Evolutionary conservation across 495 filamentous ascomycete species (phyloP), one percentile per base, ranked within the genome.

Genomic region (Trichoderma reesei): DNA sequence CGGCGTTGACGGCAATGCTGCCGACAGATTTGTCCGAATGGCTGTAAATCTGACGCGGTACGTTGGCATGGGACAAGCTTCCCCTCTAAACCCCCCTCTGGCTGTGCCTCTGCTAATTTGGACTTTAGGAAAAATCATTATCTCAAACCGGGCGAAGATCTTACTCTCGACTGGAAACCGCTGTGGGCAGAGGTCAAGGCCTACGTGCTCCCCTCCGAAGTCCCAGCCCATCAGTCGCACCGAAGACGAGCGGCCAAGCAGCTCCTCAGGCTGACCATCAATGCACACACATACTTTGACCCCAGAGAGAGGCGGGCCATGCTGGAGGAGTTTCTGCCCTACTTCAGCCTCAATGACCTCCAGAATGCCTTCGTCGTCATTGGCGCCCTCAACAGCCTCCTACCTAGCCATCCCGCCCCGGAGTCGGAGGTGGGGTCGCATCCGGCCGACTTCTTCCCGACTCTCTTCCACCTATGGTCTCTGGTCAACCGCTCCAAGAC

Each of bases 381-480:
- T 26, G 92, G 91, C 5, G 72, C 92, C 60, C 79, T 98, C 66
- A 97, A 96, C 70, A 76, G 93, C 62, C 75, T 99, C 61, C 82
- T 98, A 65, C 94, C 94, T 16, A 97, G 94, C 1, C 82, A 83
- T n/a, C 85, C 92, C 3, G 82, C 88, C 13, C 85, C 90, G 2
- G 82, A 85, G 36, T 85, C 85, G 6, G 83, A 90, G 59, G 79
- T 82, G 26, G 80, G 94, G 42, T 86, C 89, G 41, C 82, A 84
- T 62, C 94, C 94, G 1, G 87, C 92, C 63, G 84, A 90, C 68
- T 92, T 91, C 68, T 73, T 97, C 38, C 95, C 94, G 0, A 85
- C 92, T 6, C 88, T 96, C 68, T 99, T 98, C 78, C 92, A 98
- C 75, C 75, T 98, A 9, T 99, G 94, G 95, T 94, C 92, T 7